phyloP scores from a whole-genome alignment of 1,139 yeast genomes.

The Geotrichum australiense region DNA sequence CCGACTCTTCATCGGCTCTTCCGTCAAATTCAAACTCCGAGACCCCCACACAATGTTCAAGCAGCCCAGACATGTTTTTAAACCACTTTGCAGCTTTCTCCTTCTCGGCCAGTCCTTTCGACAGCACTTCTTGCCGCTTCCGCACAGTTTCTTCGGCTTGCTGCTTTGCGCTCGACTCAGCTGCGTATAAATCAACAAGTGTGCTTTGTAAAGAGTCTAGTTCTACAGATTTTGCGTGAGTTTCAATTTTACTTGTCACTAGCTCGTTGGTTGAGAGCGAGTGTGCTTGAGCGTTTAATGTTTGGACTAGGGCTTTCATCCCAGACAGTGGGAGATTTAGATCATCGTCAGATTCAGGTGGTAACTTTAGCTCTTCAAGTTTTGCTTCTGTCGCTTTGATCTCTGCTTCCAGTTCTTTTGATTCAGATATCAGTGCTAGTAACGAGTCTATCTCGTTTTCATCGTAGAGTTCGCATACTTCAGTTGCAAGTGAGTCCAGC shows the following conservation, averaged over 20 bases:
- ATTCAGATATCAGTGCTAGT: slow-evolving; percentile 24
- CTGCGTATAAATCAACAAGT: neutral
- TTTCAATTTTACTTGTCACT: neutral
- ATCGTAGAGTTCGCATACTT: slow-evolving; percentile 27
- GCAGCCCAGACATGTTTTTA: slow-evolving; percentile 18
- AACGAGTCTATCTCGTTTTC: slow-evolving; percentile 19
- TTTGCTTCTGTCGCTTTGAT: slow-evolving; percentile 21
- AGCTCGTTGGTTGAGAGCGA: neutral
- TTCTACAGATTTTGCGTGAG: too few species aligned
- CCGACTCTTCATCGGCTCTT: neutral
- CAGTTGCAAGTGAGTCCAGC: slow-evolving; percentile 15
- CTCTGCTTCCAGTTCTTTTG: slow-evolving; percentile 27
- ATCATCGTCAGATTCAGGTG: slow-evolving; percentile 18
- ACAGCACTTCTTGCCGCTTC: slow-evolving; percentile 18
- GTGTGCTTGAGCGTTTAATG: slow-evolving; percentile 32
- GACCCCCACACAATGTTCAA: slow-evolving; percentile 18
- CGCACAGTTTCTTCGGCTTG: slow-evolving; percentile 19
- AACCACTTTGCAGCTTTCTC: slow-evolving; percentile 26
- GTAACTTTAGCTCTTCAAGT: slow-evolving; percentile 20
- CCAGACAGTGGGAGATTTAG: slow-evolving; percentile 28
- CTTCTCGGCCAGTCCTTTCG: slow-evolving; percentile 19
- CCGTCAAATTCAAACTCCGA: slow-evolving; percentile 12
- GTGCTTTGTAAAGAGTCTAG: neutral
- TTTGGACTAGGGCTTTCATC: slow-evolving; percentile 20
- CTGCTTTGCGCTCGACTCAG: neutral